Evolutionary conservation across 371 early-diverging fungal genomes (phyloP), one percentile per base, ranked within the genome.

Genomic region (Amoeboaphelidium occidentale): DNA sequence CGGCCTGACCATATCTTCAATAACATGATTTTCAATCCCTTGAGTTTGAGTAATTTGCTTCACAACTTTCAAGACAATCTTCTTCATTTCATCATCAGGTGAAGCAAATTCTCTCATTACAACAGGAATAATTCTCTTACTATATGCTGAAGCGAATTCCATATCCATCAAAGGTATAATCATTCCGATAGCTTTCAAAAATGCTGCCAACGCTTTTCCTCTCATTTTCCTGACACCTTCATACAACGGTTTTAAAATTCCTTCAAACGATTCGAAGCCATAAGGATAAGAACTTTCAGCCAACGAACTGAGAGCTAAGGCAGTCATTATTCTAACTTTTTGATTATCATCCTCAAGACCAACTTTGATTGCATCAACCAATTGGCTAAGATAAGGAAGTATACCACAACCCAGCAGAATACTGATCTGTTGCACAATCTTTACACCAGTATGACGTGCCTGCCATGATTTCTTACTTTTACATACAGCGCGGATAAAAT

Each of bases 261-360:
- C 59, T 58, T 89, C 91, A 60, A 96, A 93, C 0, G 87, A 80
- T 61, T 94, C 97, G 55, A 97, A 90, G 64, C 97, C 97, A 63
- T 96, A 94, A 0, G 97, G 97, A 0, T 87, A 83, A 1, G 93
- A 85, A 1, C 93, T 90, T 63, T 93, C 93, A 1, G 97, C 97
- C 52, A 96, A 66, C 2, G 93, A 91, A 3, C 91, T 80, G 47
- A 96, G 75, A 0, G 93, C 90, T 43, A 91, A 66, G 0, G 92
- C 91, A 2, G 94, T 79, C 32, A 91, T 85, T 0, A 91, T 90
- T 32, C 92, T 76, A 41, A 96, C 93, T 51, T 89, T 85, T 64
- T 85, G 85, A 60, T 90, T 86, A 52, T 89, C 92, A 62, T 94
- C 97, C 50, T 81, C 86, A 41, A 97, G 63, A 47, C 92, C 89